Percentiles rank a stretch among this genome's conserved stretches.
phyloP scores from a whole-genome alignment of 163 green algal species.

The Scenedesmus sp. region DNA sequence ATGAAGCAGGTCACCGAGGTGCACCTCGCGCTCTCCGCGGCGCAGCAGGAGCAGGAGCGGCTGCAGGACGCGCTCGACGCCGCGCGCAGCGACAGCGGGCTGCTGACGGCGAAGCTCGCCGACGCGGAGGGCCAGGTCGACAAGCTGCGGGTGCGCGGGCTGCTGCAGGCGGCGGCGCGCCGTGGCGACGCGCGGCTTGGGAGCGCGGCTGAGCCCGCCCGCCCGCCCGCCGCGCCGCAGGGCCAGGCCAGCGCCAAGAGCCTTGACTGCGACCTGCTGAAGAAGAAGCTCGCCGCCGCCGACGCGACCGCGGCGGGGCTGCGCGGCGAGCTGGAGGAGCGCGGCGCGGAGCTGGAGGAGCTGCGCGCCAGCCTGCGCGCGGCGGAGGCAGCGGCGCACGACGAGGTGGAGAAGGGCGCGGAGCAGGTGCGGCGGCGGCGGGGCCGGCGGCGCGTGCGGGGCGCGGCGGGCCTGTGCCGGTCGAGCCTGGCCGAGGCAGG shows the following conservation, averaged over 20 bases:
- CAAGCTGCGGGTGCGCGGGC: conserved; percentile 21
- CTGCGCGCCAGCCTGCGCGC: conserved; percentile 5
- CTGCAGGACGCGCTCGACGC: conserved; percentile 29
- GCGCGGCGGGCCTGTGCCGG: background rate
- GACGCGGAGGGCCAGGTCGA: conserved; percentile 20
- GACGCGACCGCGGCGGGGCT: background rate
- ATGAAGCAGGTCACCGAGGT: conserved; percentile 39
- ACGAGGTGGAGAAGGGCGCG: conserved; percentile 10
- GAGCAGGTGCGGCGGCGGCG: background rate
- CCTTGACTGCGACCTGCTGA: conserved; percentile 27
- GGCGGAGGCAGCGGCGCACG: conserved; percentile 13
- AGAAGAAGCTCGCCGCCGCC: conserved; percentile 26
- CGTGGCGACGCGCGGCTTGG: no score
- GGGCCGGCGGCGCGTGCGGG: background rate
- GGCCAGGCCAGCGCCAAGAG: conserved; percentile 9
- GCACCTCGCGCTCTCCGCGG: conserved; percentile 15
- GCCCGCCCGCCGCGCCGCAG: no score
- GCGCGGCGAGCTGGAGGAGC: background rate
- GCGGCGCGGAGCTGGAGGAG: conserved; percentile 2
- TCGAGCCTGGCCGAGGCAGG: background rate
- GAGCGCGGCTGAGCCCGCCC: no score
- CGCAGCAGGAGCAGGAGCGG: conserved; percentile 23
- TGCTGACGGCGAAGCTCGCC: conserved; percentile 35
- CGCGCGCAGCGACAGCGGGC: background rate
- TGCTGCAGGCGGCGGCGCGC: background rate